These are phyloP conservation scores for Alnus glutinosa DNA, from an alignment of 306 rosid genomes.

Conservation along the genomic window DNA sequence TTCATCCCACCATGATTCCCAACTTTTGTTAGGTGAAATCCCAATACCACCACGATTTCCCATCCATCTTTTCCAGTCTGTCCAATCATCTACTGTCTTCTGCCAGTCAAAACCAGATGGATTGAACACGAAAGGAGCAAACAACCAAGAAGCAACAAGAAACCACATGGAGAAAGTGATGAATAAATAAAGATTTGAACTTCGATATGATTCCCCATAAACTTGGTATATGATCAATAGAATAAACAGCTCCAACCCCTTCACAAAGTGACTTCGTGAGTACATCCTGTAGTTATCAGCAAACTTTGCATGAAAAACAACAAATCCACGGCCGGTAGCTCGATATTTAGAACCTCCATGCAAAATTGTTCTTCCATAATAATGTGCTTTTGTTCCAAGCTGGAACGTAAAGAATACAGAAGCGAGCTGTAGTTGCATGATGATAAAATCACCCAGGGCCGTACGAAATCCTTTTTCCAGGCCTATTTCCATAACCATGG, in stretches of 20 bases:
- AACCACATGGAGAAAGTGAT: constrained; percentile 92
- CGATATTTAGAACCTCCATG: constrained; percentile 96
- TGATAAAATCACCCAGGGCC: constrained; percentile 87
- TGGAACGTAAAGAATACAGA: constrained; percentile 97
- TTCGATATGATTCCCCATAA: constrained; percentile 66
- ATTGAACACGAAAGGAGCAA: constrained; percentile 94
- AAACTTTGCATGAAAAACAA: constrained; percentile 91
- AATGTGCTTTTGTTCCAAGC: constrained; percentile 96
- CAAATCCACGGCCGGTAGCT: constrained; percentile 95
- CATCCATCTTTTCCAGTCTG: constrained; percentile 99
- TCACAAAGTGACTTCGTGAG: constrained; percentile 93
- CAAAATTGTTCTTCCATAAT: constrained; percentile 87
- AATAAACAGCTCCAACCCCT: constrained; percentile 83
- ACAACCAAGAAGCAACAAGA: constrained; percentile 89
- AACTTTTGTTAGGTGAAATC: constrained; percentile 73
- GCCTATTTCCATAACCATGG: constrained; percentile 99
- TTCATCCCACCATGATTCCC: constrained; percentile 99
- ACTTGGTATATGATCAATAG: constrained; percentile 67
- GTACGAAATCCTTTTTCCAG: constrained; percentile 95
- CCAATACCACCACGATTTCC: constrained; percentile 98
- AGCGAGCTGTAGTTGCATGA: constrained; percentile 97
- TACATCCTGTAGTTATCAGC: constrained; percentile 89
- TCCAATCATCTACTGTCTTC: constrained; percentile 97
- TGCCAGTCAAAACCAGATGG: constrained; percentile 99
- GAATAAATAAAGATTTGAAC: constrained; percentile 66